phyloP scores from a whole-genome alignment of 1,284 basidiomycete species.

The Trametes hirsuta region DNA sequence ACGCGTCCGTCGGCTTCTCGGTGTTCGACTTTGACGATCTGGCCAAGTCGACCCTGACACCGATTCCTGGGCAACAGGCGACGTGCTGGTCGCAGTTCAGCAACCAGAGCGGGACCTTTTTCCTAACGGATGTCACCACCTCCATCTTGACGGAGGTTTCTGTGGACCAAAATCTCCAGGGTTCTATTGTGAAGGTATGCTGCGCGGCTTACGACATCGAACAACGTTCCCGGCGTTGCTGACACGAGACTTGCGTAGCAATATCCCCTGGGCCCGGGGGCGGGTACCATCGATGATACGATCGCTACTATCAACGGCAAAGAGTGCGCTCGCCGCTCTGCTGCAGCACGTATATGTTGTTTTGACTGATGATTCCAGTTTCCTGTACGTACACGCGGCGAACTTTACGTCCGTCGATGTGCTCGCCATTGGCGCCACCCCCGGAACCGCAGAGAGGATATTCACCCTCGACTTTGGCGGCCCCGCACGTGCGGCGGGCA shows the following conservation, averaged over 20 bases:
- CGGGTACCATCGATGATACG: conserved; percentile 50
- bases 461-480: conserved; percentile 45
- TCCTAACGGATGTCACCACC: conserved; percentile 49
- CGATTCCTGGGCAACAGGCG: conserved; percentile 47
- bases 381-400: conserved; percentile 47
- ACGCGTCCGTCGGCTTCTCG: conserved; percentile 48
- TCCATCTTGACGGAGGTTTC: conserved; percentile 49
- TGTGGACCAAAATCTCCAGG: conserved; percentile 46
- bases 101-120: conserved; percentile 50
- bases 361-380: conserved; percentile 31
- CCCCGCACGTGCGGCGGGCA: conserved; percentile 39
- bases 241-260: conserved; percentile 33
- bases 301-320: conserved; percentile 45
- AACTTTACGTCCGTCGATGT: conserved; percentile 43
- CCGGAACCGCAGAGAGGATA: conserved; percentile 42
- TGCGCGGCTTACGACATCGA: neutral
- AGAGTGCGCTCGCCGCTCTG: conserved; percentile 40
- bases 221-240: neutral
- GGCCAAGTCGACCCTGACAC: conserved; percentile 36
- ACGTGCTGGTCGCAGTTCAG: conserved; percentile 54
- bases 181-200: conserved; percentile 45
- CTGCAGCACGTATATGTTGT: neutral
- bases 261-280: conserved; percentile 42
- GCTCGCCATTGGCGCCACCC: conserved; percentile 40
- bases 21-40: conserved; percentile 43